Base-by-base conservation (phyloP, 2,329 filamentous ascomycete species). In the Pezicula carpinea region DNA sequence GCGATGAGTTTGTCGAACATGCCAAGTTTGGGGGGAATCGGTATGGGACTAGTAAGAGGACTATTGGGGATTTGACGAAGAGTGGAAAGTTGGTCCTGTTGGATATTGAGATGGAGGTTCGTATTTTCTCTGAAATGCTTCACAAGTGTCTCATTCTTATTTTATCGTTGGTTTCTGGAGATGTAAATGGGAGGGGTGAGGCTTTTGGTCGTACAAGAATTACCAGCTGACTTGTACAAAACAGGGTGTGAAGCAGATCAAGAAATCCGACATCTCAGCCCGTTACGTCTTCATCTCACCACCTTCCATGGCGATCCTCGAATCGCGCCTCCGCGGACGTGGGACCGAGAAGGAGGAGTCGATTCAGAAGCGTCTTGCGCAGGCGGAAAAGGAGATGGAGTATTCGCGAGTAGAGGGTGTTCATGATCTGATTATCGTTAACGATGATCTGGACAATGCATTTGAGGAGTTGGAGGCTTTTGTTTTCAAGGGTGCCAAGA, bases 61-160 rank as follows among this genome's bases (percentile, higher is more conserved):
- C 89, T 22, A 89, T 96, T 53, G 78, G 84, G 66, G 81, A 88
- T 60, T 83, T 91, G 65, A 78, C 78, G 2, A 77, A 80, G 51
- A 80, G 83, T 69, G 85, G 83, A 15, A 77, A 76, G 60, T 80
- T 90, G 35, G 92, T 91, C 52, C 82, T 96, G 40, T 72, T 96
- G 57, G 92, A 97, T 66, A 97, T 96, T 64, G 92, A 96, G 76
- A 96, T 96, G 89, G 90, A 96, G 80, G 83, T 85, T 64, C 29
- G 70, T 54, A 45, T 8, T 26, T 40, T 38, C 38, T 43, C 11
- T 26, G 13, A 21, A 34, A 35, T 29, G 18, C 7, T n/a, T 21
- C 29, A 15, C n/a, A 11, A 15, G n/a, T 7, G 29, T 11, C 15
- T 33, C n/a, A 26, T n/a, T 36, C n/a, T 15, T 7, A 13, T 17